Percentiles rank a stretch among this genome's conserved stretches.
Conservation (phyloP, 352 stramenopile species). For the Pythium utonaiense region DNA sequence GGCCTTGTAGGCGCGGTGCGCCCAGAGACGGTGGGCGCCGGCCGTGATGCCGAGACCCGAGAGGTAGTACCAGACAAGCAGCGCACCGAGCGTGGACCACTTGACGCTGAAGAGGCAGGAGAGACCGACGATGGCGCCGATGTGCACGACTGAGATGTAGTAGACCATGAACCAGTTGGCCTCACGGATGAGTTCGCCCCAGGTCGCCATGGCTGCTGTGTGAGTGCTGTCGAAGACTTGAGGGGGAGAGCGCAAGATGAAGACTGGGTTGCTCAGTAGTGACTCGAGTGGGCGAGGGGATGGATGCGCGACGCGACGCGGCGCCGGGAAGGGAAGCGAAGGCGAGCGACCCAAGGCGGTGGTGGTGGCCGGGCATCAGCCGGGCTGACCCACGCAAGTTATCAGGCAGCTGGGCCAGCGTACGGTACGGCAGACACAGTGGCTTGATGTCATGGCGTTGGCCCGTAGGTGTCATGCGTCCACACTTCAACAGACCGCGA, state of each 20-base stretch:
- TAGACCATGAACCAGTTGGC: constrained; percentile 98
- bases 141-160: constrained; percentile 95
- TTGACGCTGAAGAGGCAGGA: constrained; percentile 75
- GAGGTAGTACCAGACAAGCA: constrained; percentile 93
- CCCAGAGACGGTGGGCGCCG: constrained; percentile 97
- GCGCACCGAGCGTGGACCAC: constrained; percentile 86
- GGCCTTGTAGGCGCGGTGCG: constrained; percentile 95
- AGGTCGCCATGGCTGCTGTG: constrained; percentile 40
- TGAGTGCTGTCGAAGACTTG: not conserved
- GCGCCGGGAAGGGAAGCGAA: not conserved
- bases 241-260: constrained; percentile 4
- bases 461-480: constrained; percentile 14
- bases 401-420: not conserved
- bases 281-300: not conserved
- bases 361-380: not conserved
- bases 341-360: not conserved
- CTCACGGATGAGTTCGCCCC: constrained; percentile 70
- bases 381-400: not conserved
- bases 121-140: constrained; percentile 86
- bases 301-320: not conserved
- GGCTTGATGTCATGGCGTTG: constrained; percentile 18
- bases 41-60: constrained; percentile 96
- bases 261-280: not conserved
- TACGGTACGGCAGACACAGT: not conserved
- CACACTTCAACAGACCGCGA: constrained; percentile 8